Percentiles rank a stretch among this genome's conserved stretches.
These are phyloP conservation scores for Blastomyces gilchristii DNA, from an alignment of 2,329 filamentous ascomycete genomes.

Conservation along the genomic window DNA sequence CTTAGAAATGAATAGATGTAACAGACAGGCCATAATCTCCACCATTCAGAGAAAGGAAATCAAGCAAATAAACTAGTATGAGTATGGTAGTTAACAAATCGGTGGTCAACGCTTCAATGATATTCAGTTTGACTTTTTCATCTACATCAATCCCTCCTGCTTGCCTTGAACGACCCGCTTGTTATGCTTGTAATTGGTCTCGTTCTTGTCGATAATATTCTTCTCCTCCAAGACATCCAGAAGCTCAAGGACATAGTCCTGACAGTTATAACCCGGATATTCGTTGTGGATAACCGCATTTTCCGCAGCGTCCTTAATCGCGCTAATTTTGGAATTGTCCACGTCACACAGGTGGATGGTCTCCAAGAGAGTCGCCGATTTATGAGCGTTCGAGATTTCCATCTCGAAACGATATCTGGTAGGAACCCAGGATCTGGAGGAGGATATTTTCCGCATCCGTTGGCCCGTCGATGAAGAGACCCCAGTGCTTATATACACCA, in stretches of 20 bases:
- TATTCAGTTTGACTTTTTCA: background rate
- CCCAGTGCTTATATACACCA: background rate
- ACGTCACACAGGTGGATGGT: background rate
- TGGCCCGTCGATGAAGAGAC: background rate
- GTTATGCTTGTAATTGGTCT: background rate
- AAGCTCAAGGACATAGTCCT: slow-evolving; percentile 23
- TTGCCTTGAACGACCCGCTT: background rate
- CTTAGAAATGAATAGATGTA: too few species aligned
- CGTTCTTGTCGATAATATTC: slow-evolving; percentile 5
- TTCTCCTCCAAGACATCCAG: slow-evolving; percentile 16
- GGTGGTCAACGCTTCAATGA: too few species aligned
- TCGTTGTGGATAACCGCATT: slow-evolving; percentile 18
- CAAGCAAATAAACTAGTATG: too few species aligned
- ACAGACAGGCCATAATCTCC: too few species aligned
- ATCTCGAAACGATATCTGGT: background rate
- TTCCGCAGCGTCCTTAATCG: slow-evolving; percentile 9
- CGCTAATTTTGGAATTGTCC: background rate
- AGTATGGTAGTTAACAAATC: too few species aligned
- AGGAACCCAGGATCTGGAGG: background rate
- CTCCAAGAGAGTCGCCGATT: background rate
- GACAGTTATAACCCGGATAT: slow-evolving; percentile 19
- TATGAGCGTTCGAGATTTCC: background rate
- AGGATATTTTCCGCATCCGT: background rate
- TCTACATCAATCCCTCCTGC: background rate
- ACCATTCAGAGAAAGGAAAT: too few species aligned